Base-by-base conservation (phyloP, 1,284 basidiomycete genomes). In the Fomitopsis schrenkii region DNA sequence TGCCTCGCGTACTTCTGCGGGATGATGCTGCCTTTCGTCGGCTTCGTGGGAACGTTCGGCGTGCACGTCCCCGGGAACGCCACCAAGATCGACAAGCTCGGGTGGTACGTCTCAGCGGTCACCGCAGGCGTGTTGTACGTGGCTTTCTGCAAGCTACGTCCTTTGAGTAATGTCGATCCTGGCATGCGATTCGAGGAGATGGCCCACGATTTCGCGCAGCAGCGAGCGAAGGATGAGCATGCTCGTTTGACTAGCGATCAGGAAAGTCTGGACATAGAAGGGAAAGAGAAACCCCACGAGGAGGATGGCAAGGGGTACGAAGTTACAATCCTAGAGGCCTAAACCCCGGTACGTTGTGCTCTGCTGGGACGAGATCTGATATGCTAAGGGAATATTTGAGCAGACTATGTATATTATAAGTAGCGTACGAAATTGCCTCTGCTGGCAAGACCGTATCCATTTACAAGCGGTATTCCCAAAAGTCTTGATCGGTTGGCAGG, bases 1-100 rank as follows among this genome's bases (percentile, higher is more conserved):
- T 58, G 63, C 30, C 44, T 63, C 41, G 70, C 70, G 40, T 71
- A 69, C 59, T 19, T 68, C 28, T 67, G 65, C 56, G 70, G 68
- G 53, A 62, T 71, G 68, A 65, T 66, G 54, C 65, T 71, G 36
- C 68, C 68, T 3, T 67, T 69, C 57, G 60, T 63, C 2, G 66
- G 66, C 9, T 69, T 68, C 57, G 57, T 69, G 6, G 68, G 68
- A 15, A 68, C 65, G 30, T 69, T 69, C 17, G 68, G 68, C 9
- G 58, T 68, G 12, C 1, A 33, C 0, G 68, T 69, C 2, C 68
- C 68, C 2, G 17, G n/a, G 19, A 65, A 57, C 2, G 66, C 66
- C 28, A 63, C 62, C 7, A 59, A 62, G 28, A 62, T 62, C 38
- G 64, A 68, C 59, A 41, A 65, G 28, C 58, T 69, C 38, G 68